These are phyloP conservation scores for Saccharomycopsis malanga DNA, from an alignment of 805 yeast genomes.

Conservation along the genomic window DNA sequence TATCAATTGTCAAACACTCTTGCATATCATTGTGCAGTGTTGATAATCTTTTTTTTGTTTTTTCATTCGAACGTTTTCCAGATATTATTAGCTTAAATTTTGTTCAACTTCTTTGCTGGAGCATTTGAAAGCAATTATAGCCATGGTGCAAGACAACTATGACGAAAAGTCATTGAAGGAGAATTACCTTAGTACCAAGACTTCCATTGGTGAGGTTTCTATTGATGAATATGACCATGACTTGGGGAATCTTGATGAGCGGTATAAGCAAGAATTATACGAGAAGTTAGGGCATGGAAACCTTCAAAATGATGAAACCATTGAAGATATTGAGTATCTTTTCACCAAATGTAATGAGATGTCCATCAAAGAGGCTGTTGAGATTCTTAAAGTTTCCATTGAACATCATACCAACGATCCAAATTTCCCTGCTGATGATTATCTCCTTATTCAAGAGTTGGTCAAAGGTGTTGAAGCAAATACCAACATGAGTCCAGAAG, in stretches of 20 bases:
- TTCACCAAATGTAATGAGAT: conserved; percentile 33
- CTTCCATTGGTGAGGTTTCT: not conserved
- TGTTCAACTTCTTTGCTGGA: no score
- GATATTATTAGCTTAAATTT: no score
- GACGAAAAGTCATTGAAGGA: no score
- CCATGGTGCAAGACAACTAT: no score
- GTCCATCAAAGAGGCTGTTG: conserved; percentile 34
- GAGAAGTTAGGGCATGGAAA: conserved; percentile 23
- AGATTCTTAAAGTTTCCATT: conserved; percentile 34
- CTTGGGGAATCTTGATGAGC: conserved; percentile 22
- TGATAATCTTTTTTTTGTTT: no score
- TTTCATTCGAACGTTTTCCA: no score
- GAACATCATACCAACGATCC: conserved; percentile 41
- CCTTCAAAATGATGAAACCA: conserved; percentile 10
- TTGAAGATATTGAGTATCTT: conserved; percentile 24
- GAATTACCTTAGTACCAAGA: not conserved
- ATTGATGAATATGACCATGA: not conserved
- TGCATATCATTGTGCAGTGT: no score
- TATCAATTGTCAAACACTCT: no score
- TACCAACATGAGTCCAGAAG: conserved; percentile 23
- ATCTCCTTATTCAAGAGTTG: conserved; percentile 30
- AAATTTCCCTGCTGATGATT: conserved; percentile 36
- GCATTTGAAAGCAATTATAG: no score
- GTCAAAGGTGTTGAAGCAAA: conserved; percentile 25
- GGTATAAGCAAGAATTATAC: conserved; percentile 25